phyloP scores from a whole-genome alignment of 1,284 basidiomycete species.

The Afroboletus lepidellus region DNA sequence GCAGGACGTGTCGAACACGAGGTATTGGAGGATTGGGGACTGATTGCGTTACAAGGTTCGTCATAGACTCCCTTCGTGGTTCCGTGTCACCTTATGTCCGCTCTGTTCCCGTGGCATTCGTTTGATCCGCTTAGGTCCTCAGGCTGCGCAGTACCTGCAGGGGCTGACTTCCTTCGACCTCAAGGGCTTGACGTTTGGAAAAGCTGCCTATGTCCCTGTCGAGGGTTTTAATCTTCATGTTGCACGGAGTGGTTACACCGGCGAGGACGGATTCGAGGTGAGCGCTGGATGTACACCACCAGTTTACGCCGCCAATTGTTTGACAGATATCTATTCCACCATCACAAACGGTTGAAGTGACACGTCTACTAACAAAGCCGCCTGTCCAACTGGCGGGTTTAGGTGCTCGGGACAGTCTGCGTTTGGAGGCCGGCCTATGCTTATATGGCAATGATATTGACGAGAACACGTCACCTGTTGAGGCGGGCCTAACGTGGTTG shows the following conservation, averaged over 20 bases:
- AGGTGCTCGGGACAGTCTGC: conserved; percentile 89
- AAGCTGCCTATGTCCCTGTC: conserved; percentile 74
- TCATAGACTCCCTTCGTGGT: not conserved
- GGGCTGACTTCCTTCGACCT: conserved; percentile 75
- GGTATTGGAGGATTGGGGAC: conserved; percentile 81
- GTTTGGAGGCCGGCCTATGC: conserved; percentile 98
- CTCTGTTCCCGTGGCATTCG: not conserved
- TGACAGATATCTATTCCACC: conserved; percentile 87
- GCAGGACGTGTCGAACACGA: conserved; percentile 75
- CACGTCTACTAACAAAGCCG: conserved; percentile 66
- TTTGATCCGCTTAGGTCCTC: conserved; percentile 59
- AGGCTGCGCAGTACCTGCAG: conserved; percentile 79
- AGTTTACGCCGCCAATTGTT: not conserved
- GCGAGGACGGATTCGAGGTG: conserved; percentile 98
- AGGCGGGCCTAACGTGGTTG: conserved; percentile 91
- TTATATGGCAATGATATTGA: conserved; percentile 94
- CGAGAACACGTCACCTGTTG: conserved; percentile 83
- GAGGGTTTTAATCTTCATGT: conserved; percentile 84
- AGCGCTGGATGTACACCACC: conserved; percentile 15
- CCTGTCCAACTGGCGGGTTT: conserved; percentile 88
- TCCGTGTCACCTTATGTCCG: not conserved
- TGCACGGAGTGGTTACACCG: conserved; percentile 96
- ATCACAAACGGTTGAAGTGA: conserved; percentile 68
- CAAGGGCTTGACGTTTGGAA: conserved; percentile 73
- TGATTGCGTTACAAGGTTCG: conserved; percentile 87